Evolutionary conservation across 768 basidiomycete genomes (phyloP), one percentile per base, ranked within the genome.

Genomic region (Harrya chromipes): DNA sequence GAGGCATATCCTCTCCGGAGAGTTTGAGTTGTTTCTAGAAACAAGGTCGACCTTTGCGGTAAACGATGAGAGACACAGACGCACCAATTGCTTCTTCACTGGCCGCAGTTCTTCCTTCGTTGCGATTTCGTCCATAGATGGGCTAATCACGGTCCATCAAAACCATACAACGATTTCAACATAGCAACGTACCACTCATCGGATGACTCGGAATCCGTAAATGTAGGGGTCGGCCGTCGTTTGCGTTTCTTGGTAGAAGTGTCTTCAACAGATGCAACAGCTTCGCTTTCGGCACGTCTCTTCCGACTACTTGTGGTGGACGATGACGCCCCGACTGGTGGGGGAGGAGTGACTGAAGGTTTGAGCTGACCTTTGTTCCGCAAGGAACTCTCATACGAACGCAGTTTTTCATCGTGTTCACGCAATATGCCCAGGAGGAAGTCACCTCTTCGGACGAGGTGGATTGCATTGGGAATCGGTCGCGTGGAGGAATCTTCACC

Each of bases 31-130:
- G 87, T 85, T 97, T 98, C 90, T 94, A 62, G 40, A 26, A 4
- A 27, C 33, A 39, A n/a, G 46, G 39, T 53, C 53, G 41, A 53
- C 21, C 54, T 46, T 40, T 4, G 17, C 20, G 16, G 34, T 19
- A 33, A 7, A 39, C 16, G 8, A n/a, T 29, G 4, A 40, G 0
- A 24, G 3, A 51, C 26, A 38, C 11, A 16, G 21, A 73, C 86
- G 59, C 60, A 91, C 92, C 55, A 98, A 76, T 66, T 97, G 91
- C 68, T 91, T 90, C 77, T 98, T 98, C 50, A 97, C 97, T 8
- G 97, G 97, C 40, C 97, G 83, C 43, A 98, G 66, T 63, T 94
- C 89, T 69, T 97, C 94, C 70, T 99, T 99, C 14, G 94, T 94
- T 10, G 86, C 74, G 17, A 75, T 74, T 67, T 97, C 94, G 56